phyloP scores from a whole-genome alignment of 805 yeast genomes.

The Teunomyces tritomae region DNA sequence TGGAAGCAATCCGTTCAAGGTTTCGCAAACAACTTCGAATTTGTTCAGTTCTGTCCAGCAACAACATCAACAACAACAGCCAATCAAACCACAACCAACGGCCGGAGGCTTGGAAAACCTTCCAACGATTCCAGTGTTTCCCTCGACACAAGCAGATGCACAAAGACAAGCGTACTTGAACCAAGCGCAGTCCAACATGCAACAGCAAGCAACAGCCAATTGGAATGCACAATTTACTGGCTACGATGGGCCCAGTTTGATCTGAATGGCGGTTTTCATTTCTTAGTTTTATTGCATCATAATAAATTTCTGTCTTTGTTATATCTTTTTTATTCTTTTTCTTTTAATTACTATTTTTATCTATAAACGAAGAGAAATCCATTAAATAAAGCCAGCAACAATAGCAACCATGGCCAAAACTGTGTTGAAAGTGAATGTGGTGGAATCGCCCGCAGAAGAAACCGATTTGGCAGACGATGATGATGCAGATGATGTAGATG shows the following conservation, averaged over 20 bases:
- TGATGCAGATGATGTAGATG: conserved; percentile 10
- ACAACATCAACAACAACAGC: conserved; percentile 18
- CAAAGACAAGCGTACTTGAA: conserved; percentile 34
- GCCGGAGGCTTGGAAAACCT: conserved; percentile 72
- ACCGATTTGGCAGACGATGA: background rate
- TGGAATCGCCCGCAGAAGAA: conserved; percentile 1
- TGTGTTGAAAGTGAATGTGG: conserved; percentile 1
- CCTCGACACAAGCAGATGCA: conserved; percentile 53
- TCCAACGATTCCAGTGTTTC: conserved; percentile 67
- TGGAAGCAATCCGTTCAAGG: conserved; percentile 63
- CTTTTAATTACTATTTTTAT: background rate
- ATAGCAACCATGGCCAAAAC: background rate
- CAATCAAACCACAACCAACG: conserved; percentile 52
- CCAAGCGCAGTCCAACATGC: conserved; percentile 36
- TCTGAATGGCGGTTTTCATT: conserved; percentile 8
- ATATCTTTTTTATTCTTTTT: background rate
- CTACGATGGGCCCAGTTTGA: conserved; percentile 25
- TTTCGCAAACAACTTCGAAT: conserved; percentile 32
- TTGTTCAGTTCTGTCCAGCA: conserved; percentile 25
- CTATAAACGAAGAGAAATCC: background rate
- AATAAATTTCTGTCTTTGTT: background rate
- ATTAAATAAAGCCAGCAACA: background rate
- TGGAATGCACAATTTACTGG: conserved; percentile 7
- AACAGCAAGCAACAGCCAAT: conserved; percentile 17
- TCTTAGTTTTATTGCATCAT: background rate